These are phyloP conservation scores for Termitomyces sp. DNA, from an alignment of 768 basidiomycete genomes.

Conservation along the genomic window DNA sequence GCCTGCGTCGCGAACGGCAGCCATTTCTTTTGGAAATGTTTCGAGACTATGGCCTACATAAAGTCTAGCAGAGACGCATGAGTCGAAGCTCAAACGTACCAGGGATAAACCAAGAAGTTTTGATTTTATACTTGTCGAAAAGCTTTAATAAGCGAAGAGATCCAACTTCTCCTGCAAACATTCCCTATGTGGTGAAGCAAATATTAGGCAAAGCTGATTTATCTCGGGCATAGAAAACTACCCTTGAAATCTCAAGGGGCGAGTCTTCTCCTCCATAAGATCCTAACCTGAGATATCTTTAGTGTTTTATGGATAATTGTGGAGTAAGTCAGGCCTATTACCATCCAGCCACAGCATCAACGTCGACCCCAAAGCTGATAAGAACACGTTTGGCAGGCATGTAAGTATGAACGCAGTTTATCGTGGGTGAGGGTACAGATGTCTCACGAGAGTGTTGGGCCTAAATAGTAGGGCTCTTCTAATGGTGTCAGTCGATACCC, in stretches of 20 bases:
- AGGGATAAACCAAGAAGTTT: conserved; percentile 74
- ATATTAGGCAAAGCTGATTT: no score
- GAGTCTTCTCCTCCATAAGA: conserved; percentile 75
- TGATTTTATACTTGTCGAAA: conserved; percentile 62
- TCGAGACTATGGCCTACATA: conserved; percentile 60
- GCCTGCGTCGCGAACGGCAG: conserved; percentile 62
- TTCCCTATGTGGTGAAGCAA: conserved; percentile 30
- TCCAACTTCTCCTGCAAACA: conserved; percentile 76
- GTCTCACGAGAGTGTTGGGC: neutral
- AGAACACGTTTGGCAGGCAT: conserved; percentile 50
- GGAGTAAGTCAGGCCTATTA: conserved; percentile 12
- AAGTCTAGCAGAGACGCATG: neutral
- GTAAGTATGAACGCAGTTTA: neutral
- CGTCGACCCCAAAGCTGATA: conserved; percentile 63
- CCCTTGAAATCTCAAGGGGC: conserved; percentile 58
- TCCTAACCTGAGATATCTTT: conserved; percentile 43
- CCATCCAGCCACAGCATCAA: conserved; percentile 78
- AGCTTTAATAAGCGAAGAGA: conserved; percentile 62
- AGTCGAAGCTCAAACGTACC: conserved; percentile 27
- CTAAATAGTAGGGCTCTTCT: neutral
- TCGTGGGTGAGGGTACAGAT: neutral
- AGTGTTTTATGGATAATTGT: neutral
- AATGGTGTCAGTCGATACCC: neutral
- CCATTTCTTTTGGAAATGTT: conserved; percentile 69
- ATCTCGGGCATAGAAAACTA: conserved; percentile 22